Evolutionary conservation across 1,284 basidiomycete species (phyloP), one percentile per base, ranked within the genome.

Genomic region (Hymenochaete sp.): DNA sequence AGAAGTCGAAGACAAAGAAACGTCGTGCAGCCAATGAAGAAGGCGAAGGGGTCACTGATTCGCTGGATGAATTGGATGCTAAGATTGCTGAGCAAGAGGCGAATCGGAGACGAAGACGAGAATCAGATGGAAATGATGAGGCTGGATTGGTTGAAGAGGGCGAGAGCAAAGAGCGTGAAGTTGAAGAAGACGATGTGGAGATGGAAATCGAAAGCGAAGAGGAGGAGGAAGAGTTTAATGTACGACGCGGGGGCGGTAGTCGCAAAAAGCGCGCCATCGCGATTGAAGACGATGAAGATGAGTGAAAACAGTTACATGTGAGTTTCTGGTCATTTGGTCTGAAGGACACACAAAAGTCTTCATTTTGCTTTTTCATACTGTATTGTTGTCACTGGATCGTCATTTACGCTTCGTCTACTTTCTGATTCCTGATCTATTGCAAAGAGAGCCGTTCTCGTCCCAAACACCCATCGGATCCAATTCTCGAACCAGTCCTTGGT

Each of bases 161-260:
- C 3, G 67, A 63, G 32, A 66, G 62, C n/a, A 59, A 58, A 2
- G 64, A 63, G 2, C 59, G 56, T 13, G 61, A 57, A 39, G 67
- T 65, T n/a, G 66, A 62, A 3, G 33, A 31, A 21, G 31, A 33
- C 27, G 72, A 66, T 9, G 82, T 85, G 77, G 84, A 85, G 40
- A 72, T 84, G 2, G 84, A 87, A 58, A 84, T 82, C 52, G 79
- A 83, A 52, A 80, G 84, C 53, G 71, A 75, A 38, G 82, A 84
- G 25, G 74, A 76, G 22, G 72, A 75, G 36, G 78, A 79, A 42
- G 79, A 81, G 45, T 70, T 75, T 53, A 73, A 70, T 45, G 72
- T 81, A 26, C 73, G 81, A 37, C 72, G 73, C 47, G 64, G 67
- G 4, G 67, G 65, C 5, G 67, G 71, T 2, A 56, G 69, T 24